phyloP scores from a whole-genome alignment of 1,284 basidiomycete species.

The Golubevia pallescens region DNA sequence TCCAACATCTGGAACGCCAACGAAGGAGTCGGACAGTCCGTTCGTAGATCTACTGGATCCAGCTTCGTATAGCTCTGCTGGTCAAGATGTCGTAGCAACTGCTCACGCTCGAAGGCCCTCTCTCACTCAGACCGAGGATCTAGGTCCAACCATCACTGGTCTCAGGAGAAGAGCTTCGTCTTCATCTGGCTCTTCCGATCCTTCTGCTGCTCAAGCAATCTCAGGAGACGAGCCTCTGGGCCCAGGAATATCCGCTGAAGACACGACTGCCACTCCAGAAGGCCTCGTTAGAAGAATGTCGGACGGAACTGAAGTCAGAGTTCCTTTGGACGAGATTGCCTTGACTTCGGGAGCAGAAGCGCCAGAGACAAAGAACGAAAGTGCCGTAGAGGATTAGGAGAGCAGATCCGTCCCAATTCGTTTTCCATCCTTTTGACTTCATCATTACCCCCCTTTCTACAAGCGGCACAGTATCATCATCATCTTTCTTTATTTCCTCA shows the following conservation, averaged over 20 bases:
- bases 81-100: constrained; percentile 19
- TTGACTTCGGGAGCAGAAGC: constrained; percentile 14
- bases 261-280: constrained; percentile 17
- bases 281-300: constrained; percentile 42
- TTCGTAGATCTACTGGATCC: constrained; percentile 23
- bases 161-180: constrained; percentile 1
- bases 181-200: constrained; percentile 1
- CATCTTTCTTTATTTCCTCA: too few relatives aligned
- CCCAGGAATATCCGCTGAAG: constrained; percentile 29
- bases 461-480: too few relatives aligned
- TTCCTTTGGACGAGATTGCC: constrained; percentile 57
- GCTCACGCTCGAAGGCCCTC: constrained; percentile 33
- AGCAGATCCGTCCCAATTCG: neutral
- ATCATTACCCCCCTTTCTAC: too few relatives aligned
- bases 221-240: constrained; percentile 31
- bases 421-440: too few relatives aligned
- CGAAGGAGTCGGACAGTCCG: constrained; percentile 15
- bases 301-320: constrained; percentile 46
- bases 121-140: constrained; percentile 25
- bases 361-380: neutral
- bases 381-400: neutral
- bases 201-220: constrained; percentile 14
- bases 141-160: constrained; percentile 2
- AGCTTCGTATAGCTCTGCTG: neutral
- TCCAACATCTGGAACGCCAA: constrained; percentile 20